Evolutionary conservation across 805 yeast genomes (phyloP), one percentile per base, ranked within the genome.

Genomic region (Wickerhamiella occidentalis): DNA sequence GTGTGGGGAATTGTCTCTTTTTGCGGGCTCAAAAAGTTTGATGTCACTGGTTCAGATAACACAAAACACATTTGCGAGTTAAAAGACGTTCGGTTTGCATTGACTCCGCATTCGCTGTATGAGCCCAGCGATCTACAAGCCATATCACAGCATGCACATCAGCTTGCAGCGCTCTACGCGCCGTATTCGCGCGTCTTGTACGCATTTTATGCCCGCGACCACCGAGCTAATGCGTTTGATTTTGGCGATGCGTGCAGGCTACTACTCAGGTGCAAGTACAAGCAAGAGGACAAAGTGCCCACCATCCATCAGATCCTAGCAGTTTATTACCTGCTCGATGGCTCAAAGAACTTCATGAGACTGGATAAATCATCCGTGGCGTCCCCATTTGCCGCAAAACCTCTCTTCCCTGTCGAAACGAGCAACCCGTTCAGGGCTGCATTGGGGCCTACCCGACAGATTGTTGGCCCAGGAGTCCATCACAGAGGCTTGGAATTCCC

Each of bases 1-100:
- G 21, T 52, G 8, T 21, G 55, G 33, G 59, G 59, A 5, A 15
- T 55, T 21, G 59, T 57, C 2, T 51, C 58, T 0, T 57, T 55
- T 52, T 47, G 53, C 25, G 37, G 47, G 6, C 43, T 50, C 19
- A 33, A 44, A 13, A n/a, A 22, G 26, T 55, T 57, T 33, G 58
- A 57, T 35, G 50, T 45, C 33, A 44, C 49, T n/a, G 42, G 46
- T 23, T 12, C 45, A 3, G 33, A 48, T 5, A 55, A 55, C 11
- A 8, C 35, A 6, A 8, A 41, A 1, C 36, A 35, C 18, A 51
- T 54, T 18, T 50, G 46, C 2, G 11, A 15, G 8, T 18, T 29
- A 1, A 6, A 15, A 5, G 50, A 51, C 15, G 57, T 55, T 5
- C 25, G 52, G 3, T 48, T 57, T 17, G 53, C 49, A 2, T 15